Percentiles rank a stretch among this genome's conserved stretches.
phyloP scores from a whole-genome alignment of 164 flowering plant species.

The Saururus chinensis region DNA sequence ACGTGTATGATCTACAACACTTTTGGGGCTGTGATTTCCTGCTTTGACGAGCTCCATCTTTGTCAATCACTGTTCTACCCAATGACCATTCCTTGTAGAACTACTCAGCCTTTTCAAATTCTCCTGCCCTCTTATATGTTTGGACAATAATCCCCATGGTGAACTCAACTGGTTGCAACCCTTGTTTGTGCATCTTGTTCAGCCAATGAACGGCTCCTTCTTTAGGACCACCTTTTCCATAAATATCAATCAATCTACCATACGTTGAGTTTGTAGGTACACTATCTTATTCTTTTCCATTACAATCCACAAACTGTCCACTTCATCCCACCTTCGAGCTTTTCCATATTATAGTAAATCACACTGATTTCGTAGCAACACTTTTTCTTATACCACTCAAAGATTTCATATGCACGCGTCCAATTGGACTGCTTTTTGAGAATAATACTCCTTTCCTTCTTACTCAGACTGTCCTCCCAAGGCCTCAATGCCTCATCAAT shows the following conservation, averaged over 20 bases:
- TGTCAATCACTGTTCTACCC: constrained; percentile 12
- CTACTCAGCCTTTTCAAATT: constrained; percentile 65
- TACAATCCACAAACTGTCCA: constrained; percentile 59
- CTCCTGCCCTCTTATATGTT: constrained; percentile 66
- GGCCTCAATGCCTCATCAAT: constrained; percentile 73
- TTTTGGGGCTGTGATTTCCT: constrained; percentile 10
- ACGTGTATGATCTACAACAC: constrained; percentile 48
- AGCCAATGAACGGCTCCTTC: constrained; percentile 68
- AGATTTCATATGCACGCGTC: constrained; percentile 76
- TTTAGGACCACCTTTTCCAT: constrained; percentile 74
- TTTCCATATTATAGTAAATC: constrained; percentile 92
- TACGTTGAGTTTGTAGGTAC: constrained; percentile 69
- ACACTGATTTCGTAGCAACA: constrained; percentile 83
- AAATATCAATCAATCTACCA: constrained; percentile 84
- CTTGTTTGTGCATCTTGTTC: constrained; percentile 49
- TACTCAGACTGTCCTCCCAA: constrained; percentile 54
- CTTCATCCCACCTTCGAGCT: constrained; percentile 46
- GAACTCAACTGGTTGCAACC: constrained; percentile 85
- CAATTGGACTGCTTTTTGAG: constrained; percentile 82
- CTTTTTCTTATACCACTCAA: constrained; percentile 75
- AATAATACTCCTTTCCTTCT: constrained; percentile 78
- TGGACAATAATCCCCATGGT: constrained; percentile 83
- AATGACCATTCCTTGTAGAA: constrained; percentile 72
- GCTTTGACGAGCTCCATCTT: constrained; percentile 4
- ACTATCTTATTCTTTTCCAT: constrained; percentile 40